Base-by-base conservation (phyloP, 1,139 yeast species). In the Candida dubliniensis region DNA sequence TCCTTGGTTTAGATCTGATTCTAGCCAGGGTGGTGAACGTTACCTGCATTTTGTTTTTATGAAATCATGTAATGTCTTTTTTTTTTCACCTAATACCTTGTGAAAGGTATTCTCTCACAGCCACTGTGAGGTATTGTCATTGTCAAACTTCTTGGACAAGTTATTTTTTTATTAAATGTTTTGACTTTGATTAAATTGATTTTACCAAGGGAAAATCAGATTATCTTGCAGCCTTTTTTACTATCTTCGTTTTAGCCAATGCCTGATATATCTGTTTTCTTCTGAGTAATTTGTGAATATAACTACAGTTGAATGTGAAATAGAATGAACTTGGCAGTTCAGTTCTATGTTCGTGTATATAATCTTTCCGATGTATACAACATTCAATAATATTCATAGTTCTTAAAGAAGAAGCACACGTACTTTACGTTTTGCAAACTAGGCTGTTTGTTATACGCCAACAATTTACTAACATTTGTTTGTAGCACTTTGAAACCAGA, bases 401-500 rank as follows among this genome's bases (percentile, higher is more conserved):
- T 40, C 38, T 45, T 32, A 30, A 42, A 59, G 55, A 61, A 59
- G 56, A 52, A 46, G 48, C 50, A 43, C 42, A 37, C 18, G 42
- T 25, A 11, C 30, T 27, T 36, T 8, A 30, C 34, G 35, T 37
- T 35, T 43, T 40, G 42, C 38, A 45, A 26, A 50, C 35, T 36
- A 35, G 31, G 23, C 25, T 41, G 27, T 15, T 38, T 36, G 44
- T 32, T 23, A 43, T 37, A 37, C 31, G 13, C 5, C 23, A 18
- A 18, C 23, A 18, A 18, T 9, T 31, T 68, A 69, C 76, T 72
- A 73, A 73, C 77, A 48, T 34, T 46, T 34, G 2, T 32, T 48
- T 48, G 18, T 59, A 74, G 79, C 58, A 67, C 81, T 57, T 69
- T 48, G 41, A 71, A 69, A 75, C 99, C 99, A 78, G 99, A 93